Evolutionary conservation across 305 asterid species (phyloP).

Genomic region (Rubia balearica): DNA sequence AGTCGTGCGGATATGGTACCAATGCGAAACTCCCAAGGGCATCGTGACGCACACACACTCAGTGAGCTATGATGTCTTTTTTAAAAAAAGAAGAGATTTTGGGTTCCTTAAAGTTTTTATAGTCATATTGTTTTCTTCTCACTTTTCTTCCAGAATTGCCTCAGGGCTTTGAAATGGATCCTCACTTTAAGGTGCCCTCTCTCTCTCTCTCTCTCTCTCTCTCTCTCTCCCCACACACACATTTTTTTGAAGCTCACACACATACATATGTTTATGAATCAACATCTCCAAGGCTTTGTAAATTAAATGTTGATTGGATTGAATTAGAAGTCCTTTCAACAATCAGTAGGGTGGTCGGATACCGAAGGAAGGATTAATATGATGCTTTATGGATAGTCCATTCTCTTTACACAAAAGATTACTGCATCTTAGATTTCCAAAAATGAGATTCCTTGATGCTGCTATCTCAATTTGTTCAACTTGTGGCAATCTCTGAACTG

Average conservation of each 20-base stretch:
- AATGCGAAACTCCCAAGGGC: constrained; percentile 10
- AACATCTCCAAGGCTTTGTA: neutral
- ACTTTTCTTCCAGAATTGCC: constrained; percentile 15
- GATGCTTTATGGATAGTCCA: neutral
- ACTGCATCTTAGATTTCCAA: neutral
- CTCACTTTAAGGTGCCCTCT: constrained; percentile 9
- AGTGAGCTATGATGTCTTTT: constrained; percentile 19
- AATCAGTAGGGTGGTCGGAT: neutral
- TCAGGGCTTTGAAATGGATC: constrained; percentile 7
- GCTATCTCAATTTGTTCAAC: neutral
- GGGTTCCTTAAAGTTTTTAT: neutral
- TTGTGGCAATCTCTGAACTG: neutral
- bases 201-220: neutral
- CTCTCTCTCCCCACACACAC: neutral
- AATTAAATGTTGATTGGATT: neutral
- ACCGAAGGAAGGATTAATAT: neutral
- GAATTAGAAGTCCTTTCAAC: neutral
- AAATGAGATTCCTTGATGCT: neutral
- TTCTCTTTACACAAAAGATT: neutral
- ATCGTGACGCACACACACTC: neutral
- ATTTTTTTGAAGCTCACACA: too few species aligned
- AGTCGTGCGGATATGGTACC: constrained; percentile 5
- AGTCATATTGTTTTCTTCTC: neutral
- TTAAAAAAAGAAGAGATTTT: neutral
- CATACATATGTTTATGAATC: neutral